Evolutionary conservation across 192 early-diverging fungal genomes (phyloP).

Genomic region (Piromyces sp.): DNA sequence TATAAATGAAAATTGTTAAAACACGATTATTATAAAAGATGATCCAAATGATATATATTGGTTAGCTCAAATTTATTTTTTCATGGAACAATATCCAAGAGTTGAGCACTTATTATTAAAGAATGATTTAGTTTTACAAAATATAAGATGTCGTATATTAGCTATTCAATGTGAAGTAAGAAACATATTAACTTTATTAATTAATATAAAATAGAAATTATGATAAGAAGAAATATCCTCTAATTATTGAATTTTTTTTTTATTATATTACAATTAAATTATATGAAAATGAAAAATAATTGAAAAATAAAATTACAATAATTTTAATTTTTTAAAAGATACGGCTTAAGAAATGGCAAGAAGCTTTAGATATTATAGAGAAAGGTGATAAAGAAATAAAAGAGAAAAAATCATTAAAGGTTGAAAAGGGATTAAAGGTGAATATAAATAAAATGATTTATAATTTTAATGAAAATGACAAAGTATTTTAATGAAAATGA

Average conservation of each 20-base stretch:
- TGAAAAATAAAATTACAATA: too few species aligned
- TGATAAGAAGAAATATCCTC: too few species aligned
- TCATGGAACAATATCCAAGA: neutral
- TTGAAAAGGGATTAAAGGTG: constrained; percentile 25
- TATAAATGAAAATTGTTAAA: too few species aligned
- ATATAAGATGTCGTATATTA: neutral
- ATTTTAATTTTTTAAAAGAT: constrained; percentile 19
- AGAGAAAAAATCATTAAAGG: constrained; percentile 4
- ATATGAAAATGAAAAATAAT: neutral
- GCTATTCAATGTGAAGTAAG: neutral
- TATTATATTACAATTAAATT: neutral
- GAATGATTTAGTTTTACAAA: neutral
- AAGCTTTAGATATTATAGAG: constrained; percentile 33
- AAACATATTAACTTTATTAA: neutral
- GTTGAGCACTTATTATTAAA: neutral
- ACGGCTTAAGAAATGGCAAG: constrained; percentile 24
- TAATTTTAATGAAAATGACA: too few species aligned
- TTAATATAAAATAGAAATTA: neutral
- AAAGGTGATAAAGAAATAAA: constrained; percentile 2
- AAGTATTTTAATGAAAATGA: too few species aligned
- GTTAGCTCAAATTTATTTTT: neutral
- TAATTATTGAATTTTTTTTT: neutral
- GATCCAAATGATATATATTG: neutral
- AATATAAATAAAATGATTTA: neutral
- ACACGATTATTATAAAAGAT: neutral